Evolutionary conservation across 176 grass and related monocot genomes (phyloP), one percentile per base, ranked within the genome.

Genomic region (Rhynchospora breviuscula): DNA sequence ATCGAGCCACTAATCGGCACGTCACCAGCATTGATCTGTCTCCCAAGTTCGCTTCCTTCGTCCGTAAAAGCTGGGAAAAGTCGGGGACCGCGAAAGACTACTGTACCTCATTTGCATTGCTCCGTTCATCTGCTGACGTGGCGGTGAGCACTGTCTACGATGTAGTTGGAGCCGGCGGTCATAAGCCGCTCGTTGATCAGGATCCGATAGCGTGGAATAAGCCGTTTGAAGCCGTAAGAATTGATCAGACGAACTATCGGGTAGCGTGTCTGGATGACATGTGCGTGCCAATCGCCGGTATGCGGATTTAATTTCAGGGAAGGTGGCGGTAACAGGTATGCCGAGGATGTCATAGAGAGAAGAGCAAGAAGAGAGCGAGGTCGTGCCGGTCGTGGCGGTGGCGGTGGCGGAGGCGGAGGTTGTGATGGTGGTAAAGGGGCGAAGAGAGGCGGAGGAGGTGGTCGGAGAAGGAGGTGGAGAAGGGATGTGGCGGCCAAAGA

Each of bases 301-400:
- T 0, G 84, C 88, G 0, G 84, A 80, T 81, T 86, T 89, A 17
- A 89, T 83, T 75, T 89, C 88, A 3, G 64, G 40, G 19, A 26
- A 61, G 1, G 74, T 79, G 47, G 88, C 88, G 19, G 48, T 72
- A 9, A 65, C 33, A 57, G 67, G 68, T 15, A 89, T 11, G n/a
- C 61, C 88, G 51, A 89, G 59, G 48, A 86, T 85, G 33, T 89
- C 88, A 51, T 89, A 89, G 14, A 75, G 64, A 59, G 82, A 84
- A 10, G 82, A 43, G 67, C 67, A 53, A 12, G 33, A 0, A 1
- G 67, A 75, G 29, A 43, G 26, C 2, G 82, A 68, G 48, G 67
- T 75, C 0, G 82, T 17, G 82, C 35, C 14, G 8, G 59, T 11
- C n/a, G n/a, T 53, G 17, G 63, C n/a, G 1, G 35, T 35, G 3